phyloP scores from a whole-genome alignment of 2,329 filamentous ascomycete species.

The Botrytis elliptica region DNA sequence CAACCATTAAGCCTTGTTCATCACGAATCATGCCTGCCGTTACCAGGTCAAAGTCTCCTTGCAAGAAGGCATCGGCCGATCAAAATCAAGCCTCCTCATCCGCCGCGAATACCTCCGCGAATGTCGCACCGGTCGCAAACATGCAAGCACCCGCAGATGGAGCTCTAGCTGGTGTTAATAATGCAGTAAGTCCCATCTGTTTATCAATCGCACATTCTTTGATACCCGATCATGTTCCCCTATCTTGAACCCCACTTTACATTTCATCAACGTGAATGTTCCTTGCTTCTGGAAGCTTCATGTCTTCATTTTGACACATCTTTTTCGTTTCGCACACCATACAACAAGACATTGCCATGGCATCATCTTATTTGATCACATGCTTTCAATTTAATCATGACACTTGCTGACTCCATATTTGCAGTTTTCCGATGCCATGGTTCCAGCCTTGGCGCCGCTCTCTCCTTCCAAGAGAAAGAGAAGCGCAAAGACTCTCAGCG shows the following conservation, averaged over 20 bases:
- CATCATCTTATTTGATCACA: background rate
- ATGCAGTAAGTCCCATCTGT: background rate
- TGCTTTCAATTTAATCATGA: background rate
- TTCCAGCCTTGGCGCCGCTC: background rate
- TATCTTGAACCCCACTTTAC: background rate
- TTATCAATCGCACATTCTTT: background rate
- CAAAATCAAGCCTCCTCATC: background rate
- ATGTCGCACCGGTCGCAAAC: background rate
- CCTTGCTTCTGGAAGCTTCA: background rate
- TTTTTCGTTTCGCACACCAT: background rate
- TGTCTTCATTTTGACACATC: background rate
- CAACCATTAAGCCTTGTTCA: background rate
- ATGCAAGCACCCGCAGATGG: background rate
- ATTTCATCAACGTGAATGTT: background rate
- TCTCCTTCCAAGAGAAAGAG: background rate
- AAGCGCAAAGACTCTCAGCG: background rate
- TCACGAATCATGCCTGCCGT: background rate
- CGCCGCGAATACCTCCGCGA: too few relatives aligned
- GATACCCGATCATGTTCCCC: background rate
- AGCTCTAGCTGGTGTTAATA: background rate
- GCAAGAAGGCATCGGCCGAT: background rate
- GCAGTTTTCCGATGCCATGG: background rate
- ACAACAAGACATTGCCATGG: background rate
- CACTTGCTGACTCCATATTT: background rate
- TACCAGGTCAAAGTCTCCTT: background rate